Conservation (phyloP, 257 asterid genomes). For the Ilex asprella region DNA sequence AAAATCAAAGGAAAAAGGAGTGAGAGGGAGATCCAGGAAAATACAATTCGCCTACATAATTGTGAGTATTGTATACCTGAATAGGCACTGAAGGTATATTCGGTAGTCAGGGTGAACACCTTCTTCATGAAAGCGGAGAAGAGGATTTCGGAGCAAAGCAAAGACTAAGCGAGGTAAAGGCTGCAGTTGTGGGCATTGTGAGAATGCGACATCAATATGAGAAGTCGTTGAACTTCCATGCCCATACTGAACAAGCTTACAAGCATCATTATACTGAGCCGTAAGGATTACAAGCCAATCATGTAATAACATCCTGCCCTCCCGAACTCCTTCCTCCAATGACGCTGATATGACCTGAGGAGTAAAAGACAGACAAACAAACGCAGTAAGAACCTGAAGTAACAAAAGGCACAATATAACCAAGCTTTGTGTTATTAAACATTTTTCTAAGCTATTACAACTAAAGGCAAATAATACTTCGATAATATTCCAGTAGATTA, state of each 20-base stretch:
- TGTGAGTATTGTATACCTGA: constrained; percentile 49
- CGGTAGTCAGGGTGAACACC: constrained; percentile 99
- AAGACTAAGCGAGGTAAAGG: constrained; percentile 85
- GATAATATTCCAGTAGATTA: too few species aligned
- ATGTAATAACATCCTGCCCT: constrained; percentile 80
- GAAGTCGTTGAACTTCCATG: constrained; percentile 49
- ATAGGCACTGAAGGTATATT: constrained; percentile 91
- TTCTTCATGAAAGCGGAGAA: constrained; percentile 97
- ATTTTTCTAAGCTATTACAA: too few species aligned
- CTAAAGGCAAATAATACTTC: too few species aligned
- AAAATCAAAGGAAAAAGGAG: too few species aligned
- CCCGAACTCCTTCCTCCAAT: constrained; percentile 92
- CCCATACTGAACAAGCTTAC: constrained; percentile 56
- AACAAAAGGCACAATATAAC: background rate
- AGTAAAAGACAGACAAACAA: constrained; percentile 11
- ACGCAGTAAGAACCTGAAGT: background rate
- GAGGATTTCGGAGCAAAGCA: constrained; percentile 88
- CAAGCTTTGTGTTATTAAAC: too few species aligned
- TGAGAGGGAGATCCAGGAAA: background rate
- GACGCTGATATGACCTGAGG: constrained; percentile 84
- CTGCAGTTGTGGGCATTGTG: constrained; percentile 93
- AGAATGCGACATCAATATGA: constrained; percentile 75
- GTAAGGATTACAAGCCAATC: constrained; percentile 97
- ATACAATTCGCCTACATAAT: background rate
- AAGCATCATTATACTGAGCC: constrained; percentile 85